These are phyloP conservation scores for Trichoderma aggressivum DNA, from an alignment of 2,329 filamentous ascomycete species.

Conservation along the genomic window DNA sequence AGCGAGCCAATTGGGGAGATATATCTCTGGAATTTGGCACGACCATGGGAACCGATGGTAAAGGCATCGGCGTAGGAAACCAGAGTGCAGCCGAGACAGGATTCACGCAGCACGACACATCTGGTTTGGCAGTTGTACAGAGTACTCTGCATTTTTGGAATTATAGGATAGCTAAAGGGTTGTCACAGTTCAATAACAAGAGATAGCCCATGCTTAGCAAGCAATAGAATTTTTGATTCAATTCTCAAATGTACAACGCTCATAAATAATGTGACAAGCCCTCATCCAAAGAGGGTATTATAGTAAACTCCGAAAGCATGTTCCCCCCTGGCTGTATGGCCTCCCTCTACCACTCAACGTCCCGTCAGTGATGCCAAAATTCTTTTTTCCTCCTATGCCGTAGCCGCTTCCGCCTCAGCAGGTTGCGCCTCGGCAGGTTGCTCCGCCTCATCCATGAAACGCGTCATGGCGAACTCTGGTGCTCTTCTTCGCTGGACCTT, in stretches of 20 bases:
- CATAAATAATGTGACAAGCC: conserved; percentile 14
- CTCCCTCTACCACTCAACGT: background rate
- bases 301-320: conserved; percentile 13
- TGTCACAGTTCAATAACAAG: background rate
- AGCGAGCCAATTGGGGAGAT: conserved; percentile 35
- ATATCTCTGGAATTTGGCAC: conserved; percentile 41
- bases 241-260: conserved; percentile 16
- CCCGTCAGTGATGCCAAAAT: conserved; percentile 21
- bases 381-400: conserved; percentile 26
- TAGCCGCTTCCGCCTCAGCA: background rate
- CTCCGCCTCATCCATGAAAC: conserved; percentile 48
- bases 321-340: background rate
- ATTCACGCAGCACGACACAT: background rate
- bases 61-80: conserved; percentile 33
- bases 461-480: conserved; percentile 57
- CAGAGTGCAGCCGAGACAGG: background rate
- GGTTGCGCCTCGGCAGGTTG: conserved; percentile 14
- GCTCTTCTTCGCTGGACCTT: conserved; percentile 35
- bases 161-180: too few species aligned
- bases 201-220: background rate
- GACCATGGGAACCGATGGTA: conserved; percentile 44
- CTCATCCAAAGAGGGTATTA: conserved; percentile 8
- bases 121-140: background rate
- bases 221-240: background rate
- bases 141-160: background rate